Percentiles rank a stretch among this genome's conserved stretches.
Conservation (phyloP, 495 filamentous ascomycete species). For the Trichoderma erinaceum region DNA sequence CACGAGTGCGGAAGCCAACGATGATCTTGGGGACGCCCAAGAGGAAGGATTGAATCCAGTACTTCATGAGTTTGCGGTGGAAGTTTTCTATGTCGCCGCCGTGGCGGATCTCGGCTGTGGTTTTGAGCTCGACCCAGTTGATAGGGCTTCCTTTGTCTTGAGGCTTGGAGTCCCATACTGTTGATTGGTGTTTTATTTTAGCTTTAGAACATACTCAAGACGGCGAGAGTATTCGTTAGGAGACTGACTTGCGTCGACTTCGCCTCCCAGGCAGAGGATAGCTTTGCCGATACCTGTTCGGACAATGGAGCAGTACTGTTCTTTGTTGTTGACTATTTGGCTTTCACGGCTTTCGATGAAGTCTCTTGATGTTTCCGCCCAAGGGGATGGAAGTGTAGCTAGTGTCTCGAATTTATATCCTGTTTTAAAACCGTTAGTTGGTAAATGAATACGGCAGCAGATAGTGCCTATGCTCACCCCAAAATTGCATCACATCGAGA, state of each 20-base stretch:
- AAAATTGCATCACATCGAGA: conserved; percentile 48
- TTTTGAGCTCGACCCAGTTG: conserved; percentile 95
- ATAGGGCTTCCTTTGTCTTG: conserved; percentile 55
- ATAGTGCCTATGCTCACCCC: conserved; percentile 41
- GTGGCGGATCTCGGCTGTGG: conserved; percentile 60
- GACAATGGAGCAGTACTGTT: conserved; percentile 91
- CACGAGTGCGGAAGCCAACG: conserved; percentile 72
- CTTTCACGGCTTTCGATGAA: conserved; percentile 71
- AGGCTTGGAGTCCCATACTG: conserved; percentile 82
- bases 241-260: conserved; percentile 78
- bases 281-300: conserved; percentile 73
- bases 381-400: conserved; percentile 62
- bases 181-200: not conserved
- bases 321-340: conserved; percentile 72
- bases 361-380: conserved; percentile 62
- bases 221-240: not conserved
- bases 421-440: conserved; percentile 30
- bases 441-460: not conserved
- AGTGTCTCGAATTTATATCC: conserved; percentile 97
- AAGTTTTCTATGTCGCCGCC: conserved; percentile 64
- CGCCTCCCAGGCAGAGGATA: conserved; percentile 75
- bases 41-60: conserved; percentile 94
- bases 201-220: not conserved
- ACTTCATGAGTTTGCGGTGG: conserved; percentile 86
- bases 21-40: conserved; percentile 88